A percentile compares a stretch with the other conserved stretches of the same genome.
phyloP scores from a whole-genome alignment of 1,139 yeast genomes.

The Taphrina communis region DNA sequence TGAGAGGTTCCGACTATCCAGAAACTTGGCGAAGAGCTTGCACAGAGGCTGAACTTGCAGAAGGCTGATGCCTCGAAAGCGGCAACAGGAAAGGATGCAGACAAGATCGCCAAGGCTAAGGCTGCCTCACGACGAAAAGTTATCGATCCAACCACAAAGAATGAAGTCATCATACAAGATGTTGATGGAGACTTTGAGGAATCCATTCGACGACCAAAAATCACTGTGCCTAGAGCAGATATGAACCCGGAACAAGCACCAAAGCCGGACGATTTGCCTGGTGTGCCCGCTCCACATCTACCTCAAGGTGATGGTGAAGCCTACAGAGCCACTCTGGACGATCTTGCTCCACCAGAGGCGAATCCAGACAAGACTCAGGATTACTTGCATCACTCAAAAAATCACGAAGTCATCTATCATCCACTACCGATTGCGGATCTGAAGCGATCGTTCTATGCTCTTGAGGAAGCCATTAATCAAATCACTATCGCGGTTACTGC shows the following conservation, averaged over 20 bases:
- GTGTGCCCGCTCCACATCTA: slow-evolving; percentile 40
- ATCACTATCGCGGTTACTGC: slow-evolving; percentile 24
- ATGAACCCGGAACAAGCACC: slow-evolving; percentile 33
- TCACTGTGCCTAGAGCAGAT: slow-evolving; percentile 35
- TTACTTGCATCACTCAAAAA: slow-evolving; percentile 33
- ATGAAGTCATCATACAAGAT: slow-evolving; percentile 38
- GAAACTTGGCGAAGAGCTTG: slow-evolving; percentile 38
- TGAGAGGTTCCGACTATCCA: slow-evolving; percentile 34
- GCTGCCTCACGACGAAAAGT: slow-evolving; percentile 36
- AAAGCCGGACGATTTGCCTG: slow-evolving; percentile 25
- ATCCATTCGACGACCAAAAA: slow-evolving; percentile 33
- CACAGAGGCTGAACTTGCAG: slow-evolving; percentile 30
- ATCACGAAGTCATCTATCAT: slow-evolving; percentile 40
- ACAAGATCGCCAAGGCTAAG: slow-evolving; percentile 22
- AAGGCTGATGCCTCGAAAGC: slow-evolving; percentile 38
- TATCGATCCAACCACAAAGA: slow-evolving; percentile 39
- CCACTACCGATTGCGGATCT: slow-evolving; percentile 41
- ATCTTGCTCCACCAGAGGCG: slow-evolving; percentile 43
- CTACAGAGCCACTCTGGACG: slow-evolving; percentile 39
- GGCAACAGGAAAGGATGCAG: slow-evolving; percentile 35
- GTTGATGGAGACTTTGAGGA: slow-evolving; percentile 39
- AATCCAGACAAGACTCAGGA: slow-evolving; percentile 39
- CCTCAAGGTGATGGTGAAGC: slow-evolving; percentile 37
- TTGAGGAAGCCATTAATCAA: slow-evolving; percentile 34
- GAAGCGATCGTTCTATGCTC: slow-evolving; percentile 27